A percentile compares a stretch with the other conserved stretches of the same genome.
phyloP scores from a whole-genome alignment of 1,284 basidiomycete species.

The Cryptococcus sp. region DNA sequence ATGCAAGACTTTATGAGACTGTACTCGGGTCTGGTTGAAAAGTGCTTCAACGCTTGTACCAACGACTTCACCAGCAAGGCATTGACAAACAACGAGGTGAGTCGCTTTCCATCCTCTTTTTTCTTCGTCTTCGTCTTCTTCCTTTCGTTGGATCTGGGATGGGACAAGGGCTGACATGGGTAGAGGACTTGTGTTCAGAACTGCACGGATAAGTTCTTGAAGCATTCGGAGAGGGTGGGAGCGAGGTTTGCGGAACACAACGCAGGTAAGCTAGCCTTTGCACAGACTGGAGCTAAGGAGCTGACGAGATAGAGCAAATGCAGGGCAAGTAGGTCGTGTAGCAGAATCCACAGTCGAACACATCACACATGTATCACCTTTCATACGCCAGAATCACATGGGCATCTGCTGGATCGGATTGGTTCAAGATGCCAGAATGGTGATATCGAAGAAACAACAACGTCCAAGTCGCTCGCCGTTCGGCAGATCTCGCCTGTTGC shows the following conservation, averaged over 20 bases:
- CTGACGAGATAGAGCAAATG: conserved; percentile 1
- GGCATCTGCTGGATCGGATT: no score
- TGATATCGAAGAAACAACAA: no score
- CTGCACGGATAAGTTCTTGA: conserved; percentile 88
- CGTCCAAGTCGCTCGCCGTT: no score
- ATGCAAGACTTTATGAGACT: conserved; percentile 98
- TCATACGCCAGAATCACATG: no score
- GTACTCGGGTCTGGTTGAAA: conserved; percentile 92
- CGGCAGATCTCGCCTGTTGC: no score
- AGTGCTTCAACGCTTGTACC: conserved; percentile 90
- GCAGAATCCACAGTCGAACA: neutral
- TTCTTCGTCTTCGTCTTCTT: neutral
- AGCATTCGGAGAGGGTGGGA: conserved; percentile 91
- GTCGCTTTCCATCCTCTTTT: conserved; percentile 11
- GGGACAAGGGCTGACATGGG: neutral
- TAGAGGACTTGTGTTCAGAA: conserved; percentile 56
- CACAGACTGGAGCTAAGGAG: neutral
- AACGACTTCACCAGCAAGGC: conserved; percentile 97
- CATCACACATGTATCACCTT: neutral
- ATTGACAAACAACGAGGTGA: conserved; percentile 85
- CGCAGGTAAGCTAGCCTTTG: conserved; percentile 58
- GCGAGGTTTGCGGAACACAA: conserved; percentile 86
- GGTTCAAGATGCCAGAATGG: no score
- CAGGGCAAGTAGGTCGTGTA: neutral
- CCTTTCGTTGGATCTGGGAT: neutral